Base-by-base conservation (phyloP, 2,329 filamentous ascomycete species). In the Grosmannia serpens region DNA sequence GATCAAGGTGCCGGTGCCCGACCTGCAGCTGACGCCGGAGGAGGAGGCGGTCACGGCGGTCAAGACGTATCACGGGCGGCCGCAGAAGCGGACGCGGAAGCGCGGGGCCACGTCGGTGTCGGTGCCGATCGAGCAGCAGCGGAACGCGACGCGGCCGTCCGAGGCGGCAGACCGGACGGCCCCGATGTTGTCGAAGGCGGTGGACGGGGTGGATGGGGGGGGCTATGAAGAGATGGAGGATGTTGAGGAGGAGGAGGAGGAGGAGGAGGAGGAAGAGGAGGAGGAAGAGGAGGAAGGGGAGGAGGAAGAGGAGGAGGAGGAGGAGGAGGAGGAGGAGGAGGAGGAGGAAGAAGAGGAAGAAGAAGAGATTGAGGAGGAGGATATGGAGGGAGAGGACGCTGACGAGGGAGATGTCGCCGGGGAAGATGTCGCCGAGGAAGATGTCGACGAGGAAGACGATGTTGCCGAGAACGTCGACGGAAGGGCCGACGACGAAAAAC, bases 1-100 rank as follows among this genome's bases (percentile, higher is more conserved):
- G 58, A 71, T 74, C 52, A 70, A 69, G 22, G 68, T 75, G 26
- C 70, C 69, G 7, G 65, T 74, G 51, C 73, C 73, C 2, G 70
- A 73, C 60, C 65, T 73, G 60, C 66, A 71, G 59, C 68, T 73
- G 59, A 76, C 69, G 38, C 66, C 67, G 4, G 70, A 68, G 58
- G 74, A 72, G 65, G 54, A 58, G 41, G 59, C 62, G 13, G 56
- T 55, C 15, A 63, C 62, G n/a, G 24, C 60, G 13, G 38, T 53
- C 11, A 61, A 58, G 24, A 55, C 54, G 49, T 64, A 63, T 46
- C 60, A 62, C 58, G 59, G 59, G 4, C 61, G 56, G 52, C 54
- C 59, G 4, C 56, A 59, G 27, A 62, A 56, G 52, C 62, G 62
- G 6, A 24, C 35, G 51, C 62, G 62, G 20, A 57, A 50, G 35